Conservation (phyloP, 1,139 yeast species). For the Geotrichum carabidarum region DNA sequence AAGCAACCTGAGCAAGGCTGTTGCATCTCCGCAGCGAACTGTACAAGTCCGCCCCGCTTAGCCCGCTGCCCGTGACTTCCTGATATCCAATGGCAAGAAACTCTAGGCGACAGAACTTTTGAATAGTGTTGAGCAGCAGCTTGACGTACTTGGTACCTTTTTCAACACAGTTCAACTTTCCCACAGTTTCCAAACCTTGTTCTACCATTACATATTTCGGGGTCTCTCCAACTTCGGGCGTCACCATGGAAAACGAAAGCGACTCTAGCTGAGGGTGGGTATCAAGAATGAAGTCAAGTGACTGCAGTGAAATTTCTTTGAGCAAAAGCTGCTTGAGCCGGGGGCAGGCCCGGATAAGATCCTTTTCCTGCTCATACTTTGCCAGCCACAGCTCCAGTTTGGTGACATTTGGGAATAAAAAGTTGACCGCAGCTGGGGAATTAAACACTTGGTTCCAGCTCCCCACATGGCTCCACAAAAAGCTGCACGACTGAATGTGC, state of each 20-base stretch:
- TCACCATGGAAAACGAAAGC: slow-evolving; percentile 13
- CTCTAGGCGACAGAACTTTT: not conserved
- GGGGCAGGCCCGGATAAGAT: slow-evolving; percentile 8
- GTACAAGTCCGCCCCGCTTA: slow-evolving; percentile 6
- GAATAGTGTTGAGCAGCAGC: slow-evolving; percentile 1
- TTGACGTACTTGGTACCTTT: slow-evolving; percentile 2
- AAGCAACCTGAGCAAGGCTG: slow-evolving; percentile 4
- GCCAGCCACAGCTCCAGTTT: slow-evolving; percentile 12
- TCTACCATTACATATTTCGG: too few relatives aligned
- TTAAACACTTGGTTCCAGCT: slow-evolving; percentile 11
- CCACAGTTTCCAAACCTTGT: too few relatives aligned
- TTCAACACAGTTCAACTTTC: not conserved
- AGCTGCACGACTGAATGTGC: slow-evolving; percentile 8
- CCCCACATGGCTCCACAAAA: slow-evolving; percentile 11
- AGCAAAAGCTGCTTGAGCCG: not conserved
- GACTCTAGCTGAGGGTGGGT: slow-evolving; percentile 4
- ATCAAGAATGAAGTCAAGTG: slow-evolving; percentile 1
- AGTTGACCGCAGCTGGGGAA: slow-evolving; percentile 4
- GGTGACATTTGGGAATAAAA: slow-evolving; percentile 6
- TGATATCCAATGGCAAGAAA: slow-evolving; percentile 11
- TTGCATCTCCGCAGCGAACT: not conserved
- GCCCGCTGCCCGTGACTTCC: slow-evolving; percentile 3
- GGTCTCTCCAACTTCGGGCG: slow-evolving; percentile 1
- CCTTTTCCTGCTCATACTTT: slow-evolving; percentile 8
- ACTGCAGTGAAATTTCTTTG: slow-evolving; percentile 7